These are phyloP conservation scores for Chloranthus sessilifolius DNA, from an alignment of 164 flowering plant species.

Conservation along the genomic window DNA sequence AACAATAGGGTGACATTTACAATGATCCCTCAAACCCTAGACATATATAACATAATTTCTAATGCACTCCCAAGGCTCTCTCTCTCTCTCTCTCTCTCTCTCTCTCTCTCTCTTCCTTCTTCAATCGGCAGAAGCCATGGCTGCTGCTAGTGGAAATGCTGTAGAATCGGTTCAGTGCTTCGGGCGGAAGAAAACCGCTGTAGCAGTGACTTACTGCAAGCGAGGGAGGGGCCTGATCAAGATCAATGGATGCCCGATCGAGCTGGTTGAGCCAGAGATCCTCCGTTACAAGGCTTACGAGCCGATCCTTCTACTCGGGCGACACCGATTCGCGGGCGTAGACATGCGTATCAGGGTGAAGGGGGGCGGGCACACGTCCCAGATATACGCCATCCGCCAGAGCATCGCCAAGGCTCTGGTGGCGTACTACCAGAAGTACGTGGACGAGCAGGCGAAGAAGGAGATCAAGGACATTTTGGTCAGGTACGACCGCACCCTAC, in stretches of 20 bases:
- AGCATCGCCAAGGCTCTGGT: constrained; percentile 24
- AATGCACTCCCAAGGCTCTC: no score
- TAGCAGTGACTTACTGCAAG: constrained; percentile 20
- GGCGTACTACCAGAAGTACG: constrained; percentile 24
- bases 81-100: no score
- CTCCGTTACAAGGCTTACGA: constrained; percentile 22
- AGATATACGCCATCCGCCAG: constrained; percentile 19
- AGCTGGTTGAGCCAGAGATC: constrained; percentile 19
- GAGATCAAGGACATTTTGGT: constrained; percentile 21
- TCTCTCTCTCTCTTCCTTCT: no score
- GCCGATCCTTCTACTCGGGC: constrained; percentile 20
- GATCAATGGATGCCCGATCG: constrained; percentile 20
- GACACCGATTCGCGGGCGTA: constrained; percentile 19
- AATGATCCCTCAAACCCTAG: no score
- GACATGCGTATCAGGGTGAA: constrained; percentile 17
- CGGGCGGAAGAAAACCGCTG: constrained; percentile 20
- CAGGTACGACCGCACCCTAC: constrained; percentile 16
- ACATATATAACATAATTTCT: no score
- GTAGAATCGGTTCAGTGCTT: constrained; percentile 20
- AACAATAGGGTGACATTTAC: no score
- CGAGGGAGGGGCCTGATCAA: constrained; percentile 18
- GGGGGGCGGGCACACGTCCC: constrained; percentile 15
- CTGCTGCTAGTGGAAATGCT: not conserved
- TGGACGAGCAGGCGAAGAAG: constrained; percentile 23
- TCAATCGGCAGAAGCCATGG: not conserved